Percentiles rank a stretch among this genome's conserved stretches.
Conservation (phyloP, 1,284 basidiomycete species). For the Tranzscheliella williamsii region DNA sequence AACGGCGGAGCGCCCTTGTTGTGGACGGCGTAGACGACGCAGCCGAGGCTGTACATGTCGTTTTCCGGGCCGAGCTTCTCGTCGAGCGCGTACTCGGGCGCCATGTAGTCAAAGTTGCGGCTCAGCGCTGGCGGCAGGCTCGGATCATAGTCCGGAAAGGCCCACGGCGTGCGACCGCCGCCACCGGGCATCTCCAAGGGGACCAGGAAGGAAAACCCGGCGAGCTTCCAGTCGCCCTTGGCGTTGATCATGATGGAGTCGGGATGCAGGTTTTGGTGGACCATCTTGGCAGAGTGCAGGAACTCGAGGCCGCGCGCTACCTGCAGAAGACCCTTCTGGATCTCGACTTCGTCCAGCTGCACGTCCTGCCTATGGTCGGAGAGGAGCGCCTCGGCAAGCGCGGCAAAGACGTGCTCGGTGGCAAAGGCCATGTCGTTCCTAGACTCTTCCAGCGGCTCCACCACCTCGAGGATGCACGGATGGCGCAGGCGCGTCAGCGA, state of each 20-base stretch:
- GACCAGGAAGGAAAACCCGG: slow-evolving; percentile 81
- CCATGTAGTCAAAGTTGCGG: slow-evolving; percentile 89
- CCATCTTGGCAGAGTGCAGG: slow-evolving; percentile 83
- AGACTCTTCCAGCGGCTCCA: slow-evolving; percentile 95
- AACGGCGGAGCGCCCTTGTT: slow-evolving; percentile 85
- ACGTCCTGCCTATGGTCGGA: slow-evolving; percentile 33
- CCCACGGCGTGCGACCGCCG: slow-evolving; percentile 77
- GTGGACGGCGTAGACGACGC: slow-evolving; percentile 76
- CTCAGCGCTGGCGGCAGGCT: slow-evolving; percentile 80
- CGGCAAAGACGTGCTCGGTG: slow-evolving; percentile 70
- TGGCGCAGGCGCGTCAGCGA: slow-evolving; percentile 84
- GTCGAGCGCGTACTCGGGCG: slow-evolving; percentile 92
- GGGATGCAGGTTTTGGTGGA: slow-evolving; percentile 87
- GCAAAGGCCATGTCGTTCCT: slow-evolving; percentile 82
- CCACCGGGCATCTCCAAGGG: slow-evolving; percentile 70
- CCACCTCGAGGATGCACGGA: slow-evolving; percentile 95
- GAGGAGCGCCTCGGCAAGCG: slow-evolving; percentile 29
- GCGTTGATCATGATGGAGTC: slow-evolving; percentile 61
- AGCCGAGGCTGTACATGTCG: slow-evolving; percentile 93
- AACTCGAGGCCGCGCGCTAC: slow-evolving; percentile 90
- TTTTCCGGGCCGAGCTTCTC: slow-evolving; percentile 79
- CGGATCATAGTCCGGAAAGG: slow-evolving; percentile 84
- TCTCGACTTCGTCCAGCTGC: slow-evolving; percentile 67
- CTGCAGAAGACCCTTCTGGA: slow-evolving; percentile 94
- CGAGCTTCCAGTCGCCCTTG: slow-evolving; percentile 97